Evolutionary conservation across 306 rosid species (phyloP), one percentile per base, ranked within the genome.

Genomic region (Vigna mungo): DNA sequence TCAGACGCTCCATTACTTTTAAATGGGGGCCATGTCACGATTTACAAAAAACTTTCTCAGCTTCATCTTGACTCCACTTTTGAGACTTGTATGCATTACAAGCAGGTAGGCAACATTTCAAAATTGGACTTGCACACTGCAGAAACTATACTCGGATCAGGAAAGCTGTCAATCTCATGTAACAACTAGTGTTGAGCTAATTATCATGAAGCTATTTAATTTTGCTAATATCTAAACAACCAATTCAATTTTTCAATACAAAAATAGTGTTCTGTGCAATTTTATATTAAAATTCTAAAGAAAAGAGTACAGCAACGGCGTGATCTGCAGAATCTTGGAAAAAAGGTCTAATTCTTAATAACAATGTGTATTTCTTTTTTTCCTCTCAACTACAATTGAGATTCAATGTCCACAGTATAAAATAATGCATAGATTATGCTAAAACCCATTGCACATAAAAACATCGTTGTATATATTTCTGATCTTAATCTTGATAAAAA

Each of bases 41-140:
- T 14, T 70, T 64, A 68, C 71, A 61, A 75, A 72, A 61, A 67
- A 49, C 77, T 15, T 18, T 51, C 18, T 64, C 27, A 1, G 75
- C 9, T 77, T 59, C 17, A 61, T 25, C 69, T 47, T 17, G 54
- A 53, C 69, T 74, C 68, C 87, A 70, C 63, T 74, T 55, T 68
- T 77, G 71, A 54, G 71, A 32, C 56, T 59, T 81, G 78, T 70
- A 46, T 37, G 62, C 65, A 39, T 71, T 61, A 61, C 72, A 70
- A 65, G 56, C 59, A 69, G 18, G 64, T 58, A 49, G 76, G 37
- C 59, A 77, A 41, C 74, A 12, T 63, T 74, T 78, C 30, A 72
- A 78, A 65, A 41, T 43, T 66, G 60, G 48, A 72, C 47, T 72
- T 68, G 8, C 72, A 52, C 32, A 76, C 84, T 79, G 84, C 78